Conservation (phyloP, 2,329 filamentous ascomycete genomes). For the Endoconidiophora laricicola region DNA sequence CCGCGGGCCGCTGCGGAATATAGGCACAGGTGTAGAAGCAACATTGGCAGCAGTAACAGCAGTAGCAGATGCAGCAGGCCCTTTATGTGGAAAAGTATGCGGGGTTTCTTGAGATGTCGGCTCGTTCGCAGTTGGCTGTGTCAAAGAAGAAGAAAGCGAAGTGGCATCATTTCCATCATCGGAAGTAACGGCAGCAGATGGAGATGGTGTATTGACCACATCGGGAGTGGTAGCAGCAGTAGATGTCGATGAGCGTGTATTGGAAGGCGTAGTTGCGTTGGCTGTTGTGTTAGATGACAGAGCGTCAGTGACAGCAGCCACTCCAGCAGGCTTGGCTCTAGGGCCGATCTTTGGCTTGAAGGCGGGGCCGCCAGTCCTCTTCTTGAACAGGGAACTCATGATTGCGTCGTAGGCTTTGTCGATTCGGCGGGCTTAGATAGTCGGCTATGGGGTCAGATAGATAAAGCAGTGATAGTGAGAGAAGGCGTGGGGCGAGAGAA, state of each 20-base stretch:
- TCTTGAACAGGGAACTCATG: slow-evolving; percentile 55
- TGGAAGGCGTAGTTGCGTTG: slow-evolving; percentile 1
- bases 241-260: not conserved
- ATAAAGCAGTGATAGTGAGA: not conserved
- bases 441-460: not conserved
- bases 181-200: slow-evolving; percentile 1
- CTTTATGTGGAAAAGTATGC: not conserved
- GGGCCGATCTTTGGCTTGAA: slow-evolving; percentile 55
- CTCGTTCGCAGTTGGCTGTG: not conserved
- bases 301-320: slow-evolving; percentile 15
- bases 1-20: slow-evolving; percentile 1
- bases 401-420: slow-evolving; percentile 17
- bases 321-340: slow-evolving; percentile 32
- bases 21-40: not conserved
- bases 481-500: not conserved
- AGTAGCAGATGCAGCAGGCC: not conserved
- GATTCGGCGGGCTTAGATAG: not conserved
- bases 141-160: not conserved
- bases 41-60: not conserved
- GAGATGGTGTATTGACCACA: not conserved
- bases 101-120: slow-evolving; percentile 2
- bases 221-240: not conserved
- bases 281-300: not conserved
- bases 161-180: not conserved
- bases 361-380: slow-evolving; percentile 35